phyloP scores from a whole-genome alignment of 148 eudicot species.

The Rhododendron williamsianum region DNA sequence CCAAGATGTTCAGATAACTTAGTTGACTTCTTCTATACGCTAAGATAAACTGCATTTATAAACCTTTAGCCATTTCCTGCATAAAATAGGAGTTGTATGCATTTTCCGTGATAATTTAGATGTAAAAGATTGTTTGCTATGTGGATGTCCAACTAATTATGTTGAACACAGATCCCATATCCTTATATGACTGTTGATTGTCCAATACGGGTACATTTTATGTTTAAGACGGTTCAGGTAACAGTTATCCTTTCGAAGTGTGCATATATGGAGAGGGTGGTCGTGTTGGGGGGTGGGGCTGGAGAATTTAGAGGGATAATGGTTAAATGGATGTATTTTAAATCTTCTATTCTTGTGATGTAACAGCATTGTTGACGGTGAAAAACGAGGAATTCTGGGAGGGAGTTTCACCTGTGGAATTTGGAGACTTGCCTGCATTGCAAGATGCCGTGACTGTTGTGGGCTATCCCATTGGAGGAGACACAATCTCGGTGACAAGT shows the following conservation, averaged over 20 bases:
- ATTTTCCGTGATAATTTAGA: neutral
- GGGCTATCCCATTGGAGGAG: slow-evolving; percentile 46
- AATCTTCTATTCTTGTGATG: neutral
- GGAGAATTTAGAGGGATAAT: neutral
- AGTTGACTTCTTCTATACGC: neutral
- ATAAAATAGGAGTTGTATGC: neutral
- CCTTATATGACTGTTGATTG: neutral
- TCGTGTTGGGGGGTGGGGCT: neutral
- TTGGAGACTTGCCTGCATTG: slow-evolving; percentile 74
- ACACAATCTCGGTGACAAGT: slow-evolving; percentile 41
- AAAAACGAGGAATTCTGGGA: slow-evolving; percentile 76
- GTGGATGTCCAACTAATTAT: neutral
- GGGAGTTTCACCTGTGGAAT: slow-evolving; percentile 71
- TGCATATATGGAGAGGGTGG: neutral
- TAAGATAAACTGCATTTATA: neutral
- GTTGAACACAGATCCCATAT: neutral
- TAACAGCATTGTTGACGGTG: slow-evolving; percentile 70
- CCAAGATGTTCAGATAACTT: neutral
- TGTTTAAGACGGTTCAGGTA: neutral
- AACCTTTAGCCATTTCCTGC: neutral
- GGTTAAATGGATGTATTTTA: neutral
- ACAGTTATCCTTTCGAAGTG: neutral
- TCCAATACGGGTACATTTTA: neutral
- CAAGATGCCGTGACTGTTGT: slow-evolving; percentile 37
- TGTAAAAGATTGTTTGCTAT: neutral